phyloP scores from a whole-genome alignment of 208 protist genomes.

The Leishmania turanica region DNA sequence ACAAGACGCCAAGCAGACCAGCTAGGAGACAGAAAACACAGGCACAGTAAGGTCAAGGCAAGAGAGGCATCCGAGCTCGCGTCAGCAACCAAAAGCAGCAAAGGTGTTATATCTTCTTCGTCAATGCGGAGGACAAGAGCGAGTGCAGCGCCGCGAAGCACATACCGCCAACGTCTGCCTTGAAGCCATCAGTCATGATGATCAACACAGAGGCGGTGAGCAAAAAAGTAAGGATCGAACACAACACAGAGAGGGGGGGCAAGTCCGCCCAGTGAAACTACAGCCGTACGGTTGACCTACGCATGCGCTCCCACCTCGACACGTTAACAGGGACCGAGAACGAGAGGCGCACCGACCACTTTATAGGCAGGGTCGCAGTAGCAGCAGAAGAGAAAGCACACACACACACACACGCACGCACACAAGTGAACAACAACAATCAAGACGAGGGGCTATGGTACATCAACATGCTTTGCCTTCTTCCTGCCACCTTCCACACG shows the following conservation, averaged over 20 bases:
- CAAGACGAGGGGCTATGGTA: no score
- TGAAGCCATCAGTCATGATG: background rate
- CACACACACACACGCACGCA: no score
- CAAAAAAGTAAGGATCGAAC: background rate
- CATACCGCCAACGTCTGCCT: background rate
- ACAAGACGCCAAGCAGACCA: background rate
- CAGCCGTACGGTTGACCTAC: background rate
- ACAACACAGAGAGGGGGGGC: background rate
- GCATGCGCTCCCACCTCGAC: background rate
- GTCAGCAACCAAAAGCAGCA: background rate
- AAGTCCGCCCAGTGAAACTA: background rate
- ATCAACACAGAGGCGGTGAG: background rate
- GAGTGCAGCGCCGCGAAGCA: background rate
- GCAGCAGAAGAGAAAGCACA: background rate
- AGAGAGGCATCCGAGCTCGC: background rate
- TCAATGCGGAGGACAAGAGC: background rate
- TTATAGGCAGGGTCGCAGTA: background rate
- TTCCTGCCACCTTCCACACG: no score
- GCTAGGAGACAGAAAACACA: background rate
- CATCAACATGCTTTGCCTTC: no score
- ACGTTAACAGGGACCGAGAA: background rate
- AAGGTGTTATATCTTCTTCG: background rate
- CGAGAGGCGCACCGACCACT: background rate
- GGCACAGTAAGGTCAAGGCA: background rate
- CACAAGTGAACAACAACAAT: no score